Conservation (phyloP, 2,329 filamentous ascomycete genomes). For the Ophiocordyceps camponoti-rufipedis region DNA sequence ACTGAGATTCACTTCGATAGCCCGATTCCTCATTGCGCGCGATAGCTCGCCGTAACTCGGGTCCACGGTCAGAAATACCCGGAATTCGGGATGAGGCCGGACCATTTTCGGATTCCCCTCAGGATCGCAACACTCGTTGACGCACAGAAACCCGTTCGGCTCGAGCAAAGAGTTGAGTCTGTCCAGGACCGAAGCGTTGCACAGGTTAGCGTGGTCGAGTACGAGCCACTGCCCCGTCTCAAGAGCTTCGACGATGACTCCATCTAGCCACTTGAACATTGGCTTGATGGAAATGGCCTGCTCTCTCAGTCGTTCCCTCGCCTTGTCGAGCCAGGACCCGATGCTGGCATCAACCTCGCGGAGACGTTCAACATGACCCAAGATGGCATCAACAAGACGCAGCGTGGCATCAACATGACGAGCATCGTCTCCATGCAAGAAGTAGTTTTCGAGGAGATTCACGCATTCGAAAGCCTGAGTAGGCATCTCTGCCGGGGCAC, state of each 20-base stretch:
- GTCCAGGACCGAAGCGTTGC: conserved; percentile 86
- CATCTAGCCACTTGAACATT: conserved; percentile 91
- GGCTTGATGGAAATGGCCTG: conserved; percentile 48
- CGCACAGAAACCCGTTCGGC: conserved; percentile 68
- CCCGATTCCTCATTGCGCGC: conserved; percentile 88
- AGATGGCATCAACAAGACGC: conserved; percentile 13
- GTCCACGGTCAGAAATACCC: conserved; percentile 88
- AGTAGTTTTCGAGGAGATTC: conserved; percentile 25
- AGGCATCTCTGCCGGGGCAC: conserved; percentile 28
- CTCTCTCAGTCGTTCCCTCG: conserved; percentile 29
- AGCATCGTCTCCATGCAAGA: conserved; percentile 1
- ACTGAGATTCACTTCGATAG: conserved; percentile 71
- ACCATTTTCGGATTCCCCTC: conserved; percentile 69
- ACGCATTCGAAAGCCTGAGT: conserved; percentile 30
- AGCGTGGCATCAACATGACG: too few relatives aligned
- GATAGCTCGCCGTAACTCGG: conserved; percentile 84
- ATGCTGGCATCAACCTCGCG: conserved; percentile 27
- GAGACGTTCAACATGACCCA: conserved; percentile 20
- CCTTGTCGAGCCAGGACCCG: conserved; percentile 25
- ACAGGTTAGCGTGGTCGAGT: conserved; percentile 92
- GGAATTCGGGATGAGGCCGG: conserved; percentile 67
- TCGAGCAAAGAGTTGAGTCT: conserved; percentile 88
- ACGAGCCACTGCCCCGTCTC: conserved; percentile 81
- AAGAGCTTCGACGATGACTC: conserved; percentile 74
- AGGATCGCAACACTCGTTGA: conserved; percentile 80